These are phyloP conservation scores for Amniculicola lignicola DNA, from an alignment of 495 filamentous ascomycete genomes.

Conservation along the genomic window DNA sequence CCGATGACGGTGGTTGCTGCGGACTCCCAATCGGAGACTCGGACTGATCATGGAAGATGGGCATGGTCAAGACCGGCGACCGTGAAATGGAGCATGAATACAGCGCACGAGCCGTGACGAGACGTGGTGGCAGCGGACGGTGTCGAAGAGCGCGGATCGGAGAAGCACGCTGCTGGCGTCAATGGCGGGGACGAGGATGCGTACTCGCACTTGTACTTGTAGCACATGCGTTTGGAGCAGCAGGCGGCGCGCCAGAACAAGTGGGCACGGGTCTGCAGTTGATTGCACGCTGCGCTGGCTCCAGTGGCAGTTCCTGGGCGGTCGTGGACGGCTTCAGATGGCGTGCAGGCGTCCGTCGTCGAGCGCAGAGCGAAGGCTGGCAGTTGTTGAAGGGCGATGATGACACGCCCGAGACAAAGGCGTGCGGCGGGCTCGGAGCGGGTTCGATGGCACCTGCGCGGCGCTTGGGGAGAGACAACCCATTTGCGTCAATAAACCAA, in stretches of 20 bases:
- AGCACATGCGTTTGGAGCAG: slow-evolving; percentile 18
- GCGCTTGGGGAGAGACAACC: too few relatives aligned
- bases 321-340: too few relatives aligned
- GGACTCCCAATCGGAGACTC: slow-evolving; percentile 18
- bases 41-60: slow-evolving; percentile 53
- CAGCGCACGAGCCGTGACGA: background rate
- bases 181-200: slow-evolving; percentile 3
- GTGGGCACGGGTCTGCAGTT: slow-evolving; percentile 15
- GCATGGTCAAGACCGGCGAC: slow-evolving; percentile 49
- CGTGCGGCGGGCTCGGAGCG: slow-evolving; percentile 18
- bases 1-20: slow-evolving; percentile 17
- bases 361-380: too few relatives aligned
- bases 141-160: slow-evolving; percentile 8
- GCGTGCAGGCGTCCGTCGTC: too few relatives aligned
- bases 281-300: slow-evolving; percentile 24
- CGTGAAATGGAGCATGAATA: slow-evolving; percentile 21
- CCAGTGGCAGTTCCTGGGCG: slow-evolving; percentile 18
- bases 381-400: slow-evolving; percentile 1
- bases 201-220: slow-evolving; percentile 3
- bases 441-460: too few relatives aligned
- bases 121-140: slow-evolving; percentile 2
- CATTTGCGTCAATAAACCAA: too few relatives aligned
- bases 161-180: background rate
- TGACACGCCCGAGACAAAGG: slow-evolving; percentile 1
- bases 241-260: slow-evolving; percentile 4